Evolutionary conservation across 2,329 filamentous ascomycete genomes (phyloP), one percentile per base, ranked within the genome.

Genomic region (Lasiodiplodia theobromae): DNA sequence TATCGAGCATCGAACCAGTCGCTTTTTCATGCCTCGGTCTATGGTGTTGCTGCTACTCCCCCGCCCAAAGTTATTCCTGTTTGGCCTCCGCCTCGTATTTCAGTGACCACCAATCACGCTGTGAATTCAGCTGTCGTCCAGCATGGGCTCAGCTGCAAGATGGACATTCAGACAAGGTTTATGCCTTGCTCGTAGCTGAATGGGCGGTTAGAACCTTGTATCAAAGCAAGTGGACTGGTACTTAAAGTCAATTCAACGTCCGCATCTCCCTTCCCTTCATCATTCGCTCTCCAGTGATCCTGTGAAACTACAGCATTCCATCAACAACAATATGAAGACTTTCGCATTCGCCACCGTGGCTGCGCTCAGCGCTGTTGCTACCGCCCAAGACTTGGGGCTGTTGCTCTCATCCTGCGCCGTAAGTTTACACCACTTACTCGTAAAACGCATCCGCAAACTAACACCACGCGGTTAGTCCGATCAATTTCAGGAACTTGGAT

Each of bases 321-420:
- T 23, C 23, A 23, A 2, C 4, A n/a, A 21, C 53, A 67, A 10
- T 21, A 67, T 67, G 66, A 67, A 67, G 54, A 8, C n/a, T 21
- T 60, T 60, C 66, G 31, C 56, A 25, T 25, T 40, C 28, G 34
- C 54, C 44, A 44, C 54, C 21, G 28, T 67, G 7, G 40, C 54
- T 38, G 66, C 40, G 12, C 54, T 67, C 47, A 52, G 66, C 53
- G 40, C 66, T 34, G 47, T 40, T 38, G 54, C 53, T 21, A 34
- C 47, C 18, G 66, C 66, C 31, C 66, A 67, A 31, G 66, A 62
- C n/a, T 23, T 67, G 38, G 54, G 66, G 18, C 8, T 40, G 23
- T 54, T 67, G 12, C 66, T 67, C n/a, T 34, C 37, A 14, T 58
- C 37, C 44, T 67, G 66, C 54, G 66, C 66, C n/a, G 66, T 66